Evolutionary conservation across 1,284 basidiomycete genomes (phyloP).

Genomic region (Fistulina hepatica): DNA sequence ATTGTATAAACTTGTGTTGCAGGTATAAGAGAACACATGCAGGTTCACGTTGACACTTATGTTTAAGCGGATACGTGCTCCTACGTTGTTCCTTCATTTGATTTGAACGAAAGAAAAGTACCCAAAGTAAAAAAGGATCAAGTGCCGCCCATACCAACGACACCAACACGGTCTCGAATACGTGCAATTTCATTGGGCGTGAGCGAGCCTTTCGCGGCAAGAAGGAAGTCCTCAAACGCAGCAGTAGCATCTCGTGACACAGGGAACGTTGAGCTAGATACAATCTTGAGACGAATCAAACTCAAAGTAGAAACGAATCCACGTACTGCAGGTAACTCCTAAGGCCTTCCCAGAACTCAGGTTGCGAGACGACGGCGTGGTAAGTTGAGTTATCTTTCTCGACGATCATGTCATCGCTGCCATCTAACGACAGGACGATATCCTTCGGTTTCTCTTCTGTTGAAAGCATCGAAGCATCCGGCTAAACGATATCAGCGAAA

Average conservation of each 20-base stretch:
- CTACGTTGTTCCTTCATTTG: neutral
- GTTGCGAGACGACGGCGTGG: constrained; percentile 56
- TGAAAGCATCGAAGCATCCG: too few species aligned
- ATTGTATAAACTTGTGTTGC: too few species aligned
- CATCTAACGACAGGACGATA: constrained; percentile 55
- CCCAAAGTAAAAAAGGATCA: too few species aligned
- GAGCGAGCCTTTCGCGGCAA: constrained; percentile 57
- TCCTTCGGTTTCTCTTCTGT: constrained; percentile 40
- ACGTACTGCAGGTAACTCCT: constrained; percentile 53
- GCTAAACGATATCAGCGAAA: too few species aligned
- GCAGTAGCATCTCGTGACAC: constrained; percentile 43
- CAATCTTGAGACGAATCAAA: constrained; percentile 2
- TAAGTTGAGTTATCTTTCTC: constrained; percentile 42
- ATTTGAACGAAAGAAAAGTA: neutral
- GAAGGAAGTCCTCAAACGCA: constrained; percentile 69
- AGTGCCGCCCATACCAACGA: constrained; percentile 73
- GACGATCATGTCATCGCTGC: constrained; percentile 31
- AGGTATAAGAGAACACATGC: too few species aligned
- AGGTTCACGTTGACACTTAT: too few species aligned
- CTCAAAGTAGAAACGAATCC: constrained; percentile 1
- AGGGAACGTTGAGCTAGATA: constrained; percentile 43
- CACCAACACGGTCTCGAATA: constrained; percentile 66
- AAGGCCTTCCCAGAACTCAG: constrained; percentile 68
- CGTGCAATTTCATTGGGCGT: constrained; percentile 67
- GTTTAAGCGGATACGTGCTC: too few species aligned